These are phyloP conservation scores for Thraustotheca clavata DNA, from an alignment of 352 stramenopile species.

Conservation along the genomic window DNA sequence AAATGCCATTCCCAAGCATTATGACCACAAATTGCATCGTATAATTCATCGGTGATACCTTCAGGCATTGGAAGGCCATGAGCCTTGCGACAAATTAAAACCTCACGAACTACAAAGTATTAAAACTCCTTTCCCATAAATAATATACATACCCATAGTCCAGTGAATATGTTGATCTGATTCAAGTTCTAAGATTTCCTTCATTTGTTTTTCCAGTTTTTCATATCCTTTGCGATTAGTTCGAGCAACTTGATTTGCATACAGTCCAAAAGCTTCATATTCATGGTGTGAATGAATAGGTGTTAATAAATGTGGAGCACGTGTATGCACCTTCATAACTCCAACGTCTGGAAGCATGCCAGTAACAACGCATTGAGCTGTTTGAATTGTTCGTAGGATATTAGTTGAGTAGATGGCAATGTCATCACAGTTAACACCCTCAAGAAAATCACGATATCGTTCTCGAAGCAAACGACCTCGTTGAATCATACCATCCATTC, in stretches of 20 bases:
- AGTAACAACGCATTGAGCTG: constrained; percentile 52
- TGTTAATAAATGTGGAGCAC: not conserved
- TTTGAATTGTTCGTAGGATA: constrained; percentile 60
- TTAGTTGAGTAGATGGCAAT: constrained; percentile 74
- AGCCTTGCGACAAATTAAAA: constrained; percentile 52
- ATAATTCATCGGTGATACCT: constrained; percentile 47
- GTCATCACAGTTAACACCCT: constrained; percentile 29
- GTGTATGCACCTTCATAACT: constrained; percentile 13
- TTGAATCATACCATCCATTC: constrained; percentile 48
- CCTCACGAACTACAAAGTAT: constrained; percentile 46
- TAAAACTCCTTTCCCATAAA: not conserved
- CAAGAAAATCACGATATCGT: constrained; percentile 36
- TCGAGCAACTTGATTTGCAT: constrained; percentile 59
- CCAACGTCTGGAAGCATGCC: constrained; percentile 58
- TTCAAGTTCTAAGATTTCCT: constrained; percentile 33
- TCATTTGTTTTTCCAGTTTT: constrained; percentile 30
- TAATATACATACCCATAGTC: constrained; percentile 26
- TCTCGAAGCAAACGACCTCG: constrained; percentile 40
- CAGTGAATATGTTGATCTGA: constrained; percentile 40
- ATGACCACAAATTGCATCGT: constrained; percentile 47
- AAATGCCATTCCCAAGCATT: constrained; percentile 71
- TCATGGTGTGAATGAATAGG: constrained; percentile 40
- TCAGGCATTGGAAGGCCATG: constrained; percentile 49
- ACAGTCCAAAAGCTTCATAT: constrained; percentile 44
- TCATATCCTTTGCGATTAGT: constrained; percentile 35